Base-by-base conservation (phyloP, 78 protist species). In the Cavenderia fasciculata region DNA sequence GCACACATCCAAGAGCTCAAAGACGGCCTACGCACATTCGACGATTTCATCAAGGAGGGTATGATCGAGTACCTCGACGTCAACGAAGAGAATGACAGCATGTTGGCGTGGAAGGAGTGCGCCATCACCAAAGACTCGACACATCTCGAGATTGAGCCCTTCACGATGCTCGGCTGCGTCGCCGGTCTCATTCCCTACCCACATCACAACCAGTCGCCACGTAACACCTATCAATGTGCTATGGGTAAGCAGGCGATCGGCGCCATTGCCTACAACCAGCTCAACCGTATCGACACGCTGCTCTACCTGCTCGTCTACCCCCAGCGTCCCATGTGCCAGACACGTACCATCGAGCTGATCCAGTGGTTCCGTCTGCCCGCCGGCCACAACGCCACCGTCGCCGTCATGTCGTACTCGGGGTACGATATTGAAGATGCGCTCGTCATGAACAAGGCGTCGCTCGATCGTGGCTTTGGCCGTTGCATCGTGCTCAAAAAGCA, bases 161-260 rank as follows among this genome's bases (percentile, higher is more conserved):
- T 99, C 49, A 95, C 99, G 16, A 70, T 99, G 14, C 95, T 99
- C 44, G 99, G 99, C 25, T 97, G 96, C 40, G 86, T 94, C 36
- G 98, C 98, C 19, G 98, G 97, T 2, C 59, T 98, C 36, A 96
- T 98, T 47, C 99, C 99, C 8, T 98, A 94, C 59, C 99, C 99
- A 38, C 99, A 98, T 93, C 99, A 99, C 97, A 99, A 99, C 79
- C 99, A 99, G 89, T 98, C 99, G 16, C 99, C 99, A 4, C 96
- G 99, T 18, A 99, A 99, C 94, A 99, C 99, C 40, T 98, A 98
- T 72, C 99, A 98, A 88, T 97, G 99, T 73, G 99, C 99, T 41
- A 99, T 99, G 99, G 99, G 99, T 82, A 99, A 99, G 96, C 99
- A 99, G 89, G 99, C 99, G 23, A 98, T 99, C 57, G 99, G 99